Evolutionary conservation across 768 basidiomycete genomes (phyloP), one percentile per base, ranked within the genome.

Genomic region (Zangia roseola): DNA sequence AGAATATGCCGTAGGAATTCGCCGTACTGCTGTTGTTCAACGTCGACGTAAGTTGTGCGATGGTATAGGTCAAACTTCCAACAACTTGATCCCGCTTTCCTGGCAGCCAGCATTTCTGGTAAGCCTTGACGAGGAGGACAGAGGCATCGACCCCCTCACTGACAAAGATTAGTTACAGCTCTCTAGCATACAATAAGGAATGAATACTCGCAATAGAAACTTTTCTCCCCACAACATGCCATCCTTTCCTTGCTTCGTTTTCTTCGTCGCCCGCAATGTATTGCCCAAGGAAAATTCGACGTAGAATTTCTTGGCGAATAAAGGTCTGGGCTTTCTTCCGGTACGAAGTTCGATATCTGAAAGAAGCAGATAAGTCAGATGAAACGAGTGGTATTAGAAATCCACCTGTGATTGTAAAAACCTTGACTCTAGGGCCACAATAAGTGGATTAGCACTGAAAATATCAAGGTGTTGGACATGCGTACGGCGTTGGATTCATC

Each of bases 91-190:
- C 40, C 16, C 10, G 17, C 14, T 3, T 3, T 5, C 31, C 5
- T 6, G 14, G 31, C 5, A 33, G 1, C 8, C 37, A 14, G 20
- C 17, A 37, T 16, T 50, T 42, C 36, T 31, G 25, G 31, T 34
- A 46, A 23, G 46, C n/a, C n/a, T 34, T 24, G 9, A 40, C 9
- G 14, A 33, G 3, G 6, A 52, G 9, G 12, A 19, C 3, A 13
- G 42, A 49, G 20, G 17, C 13, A 31, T 51, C n/a, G n/a, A 44
- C 33, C 21, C 17, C 31, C 13, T 47, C 30, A 20, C 46, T 47
- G 19, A n/a, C 23, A n/a, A n/a, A n/a, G n/a, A n/a, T n/a, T n/a
- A n/a, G n/a, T n/a, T n/a, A 25, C 6, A 40, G 20, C 16, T 23
- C 5, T 10, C 4, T 7, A 2, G 24, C 16, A 1, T 14, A 20